Evolutionary conservation across 768 basidiomycete species (phyloP).

Genomic region (Pisolithus orientalis): DNA sequence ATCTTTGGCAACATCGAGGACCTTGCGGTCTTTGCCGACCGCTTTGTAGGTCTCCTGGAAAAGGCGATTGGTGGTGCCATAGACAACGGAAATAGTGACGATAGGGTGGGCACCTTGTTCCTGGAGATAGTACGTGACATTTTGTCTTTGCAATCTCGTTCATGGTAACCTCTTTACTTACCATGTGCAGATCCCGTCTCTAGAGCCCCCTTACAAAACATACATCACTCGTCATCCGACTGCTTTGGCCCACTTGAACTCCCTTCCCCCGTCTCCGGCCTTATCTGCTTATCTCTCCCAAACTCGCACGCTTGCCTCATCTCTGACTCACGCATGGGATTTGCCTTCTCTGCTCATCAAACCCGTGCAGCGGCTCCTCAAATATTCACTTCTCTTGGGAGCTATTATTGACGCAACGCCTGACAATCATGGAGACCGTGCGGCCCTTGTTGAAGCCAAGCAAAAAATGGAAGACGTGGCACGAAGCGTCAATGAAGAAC

Average conservation of each 20-base stretch:
- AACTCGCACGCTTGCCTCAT: constrained; percentile 59
- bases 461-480: constrained; percentile 65
- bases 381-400: constrained; percentile 82
- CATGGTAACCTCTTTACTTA: background rate
- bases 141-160: background rate
- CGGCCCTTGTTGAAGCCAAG: constrained; percentile 22
- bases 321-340: constrained; percentile 86
- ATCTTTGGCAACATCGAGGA: constrained; percentile 77
- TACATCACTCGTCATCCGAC: constrained; percentile 79
- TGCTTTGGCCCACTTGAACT: constrained; percentile 62
- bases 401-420: constrained; percentile 75
- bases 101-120: constrained; percentile 66
- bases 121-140: constrained; percentile 52
- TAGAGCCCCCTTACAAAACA: constrained; percentile 68
- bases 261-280: constrained; percentile 36
- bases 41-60: constrained; percentile 59
- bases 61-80: constrained; percentile 56
- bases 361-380: constrained; percentile 92
- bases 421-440: constrained; percentile 58
- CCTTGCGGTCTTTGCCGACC: constrained; percentile 65
- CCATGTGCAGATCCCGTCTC: constrained; percentile 48
- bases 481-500: constrained; percentile 70
- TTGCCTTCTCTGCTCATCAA: constrained; percentile 92
- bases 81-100: constrained; percentile 61
- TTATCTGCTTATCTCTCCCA: constrained; percentile 60